Base-by-base conservation (phyloP, 768 basidiomycete species). In the Rhizopogon roseolus region DNA sequence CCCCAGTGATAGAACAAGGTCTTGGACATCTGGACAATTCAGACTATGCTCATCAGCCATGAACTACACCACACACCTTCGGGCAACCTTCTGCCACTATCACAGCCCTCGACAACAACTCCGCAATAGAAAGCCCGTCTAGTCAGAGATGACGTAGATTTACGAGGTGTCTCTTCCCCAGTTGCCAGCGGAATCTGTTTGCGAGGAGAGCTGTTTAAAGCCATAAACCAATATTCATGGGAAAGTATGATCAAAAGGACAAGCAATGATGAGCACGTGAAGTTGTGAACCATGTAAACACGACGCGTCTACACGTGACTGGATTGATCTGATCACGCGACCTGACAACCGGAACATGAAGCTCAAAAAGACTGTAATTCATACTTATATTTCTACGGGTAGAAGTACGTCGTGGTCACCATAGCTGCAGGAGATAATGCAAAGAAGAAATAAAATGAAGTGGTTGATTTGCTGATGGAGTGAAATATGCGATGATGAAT, bases 101-200 rank as follows among this genome's bases (percentile, higher is more conserved):
- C 86, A 38, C 87, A 84, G 49, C 84, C 85, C 71, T 97, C 93
- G 29, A 96, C 86, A 13, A 96, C 90, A 17, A 96, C 89, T 41
- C 90, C 90, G 64, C 89, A 91, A 65, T 88, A 88, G 69, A 95
- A 96, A 25, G 86, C 89, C 65, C 93, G 87, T 66, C 80, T 86
- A 6, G 88, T 94, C 57, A 82, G 61, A 49, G 72, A 67, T 32
- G 71, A 63, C 9, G 62, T 65, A 16, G 70, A 68, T 49, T 61
- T 73, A 42, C 77, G 75, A 40, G 76, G 70, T 27, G 76, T 74
- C 60, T 83, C 84, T 56, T 88, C 83, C 41, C 86, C 88, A 61
- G 73, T 79, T n/a, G 87, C 79, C 32, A 91, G 75, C 38, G 89
- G 87, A 8, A 90, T 76, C 6, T 79, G 72, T 71, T 91, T 91